These are phyloP conservation scores for Yamadazyma atmosphaerica DNA, from an alignment of 1,139 yeast species.

Conservation along the genomic window DNA sequence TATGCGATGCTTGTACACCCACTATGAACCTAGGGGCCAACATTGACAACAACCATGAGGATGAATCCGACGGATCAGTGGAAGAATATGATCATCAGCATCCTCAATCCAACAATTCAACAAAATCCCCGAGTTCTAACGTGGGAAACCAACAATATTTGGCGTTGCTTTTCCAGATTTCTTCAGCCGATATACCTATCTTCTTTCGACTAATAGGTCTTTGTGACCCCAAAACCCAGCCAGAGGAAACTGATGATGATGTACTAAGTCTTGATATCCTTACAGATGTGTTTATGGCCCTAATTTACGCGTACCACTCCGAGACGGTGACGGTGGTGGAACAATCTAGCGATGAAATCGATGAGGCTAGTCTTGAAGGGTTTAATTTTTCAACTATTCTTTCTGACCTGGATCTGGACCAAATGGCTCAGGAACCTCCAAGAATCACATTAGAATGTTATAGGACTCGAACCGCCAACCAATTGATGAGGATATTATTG, in stretches of 20 bases:
- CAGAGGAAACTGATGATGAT: conserved; percentile 55
- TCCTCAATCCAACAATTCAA: too few species aligned
- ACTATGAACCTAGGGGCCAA: too few species aligned
- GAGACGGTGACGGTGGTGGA: conserved; percentile 20
- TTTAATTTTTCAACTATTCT: neutral
- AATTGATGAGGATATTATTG: too few species aligned
- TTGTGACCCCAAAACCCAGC: conserved; percentile 69
- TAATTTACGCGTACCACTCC: conserved; percentile 5
- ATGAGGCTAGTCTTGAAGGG: neutral
- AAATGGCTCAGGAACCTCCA: too few species aligned
- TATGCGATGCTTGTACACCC: too few species aligned
- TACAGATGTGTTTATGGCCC: conserved; percentile 52
- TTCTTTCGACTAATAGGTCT: conserved; percentile 37
- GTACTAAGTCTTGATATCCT: conserved; percentile 55
- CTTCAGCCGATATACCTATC: neutral
- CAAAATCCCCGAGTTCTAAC: too few species aligned
- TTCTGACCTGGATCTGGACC: too few species aligned
- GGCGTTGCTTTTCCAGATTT: neutral
- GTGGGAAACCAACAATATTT: neutral
- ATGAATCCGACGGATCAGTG: neutral
- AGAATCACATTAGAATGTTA: too few species aligned
- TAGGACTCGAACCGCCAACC: too few species aligned
- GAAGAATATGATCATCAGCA: too few species aligned
- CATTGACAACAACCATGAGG: neutral
- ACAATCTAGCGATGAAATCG: conserved; percentile 1